Evolutionary conservation across 208 protist species (phyloP).

Genomic region (Crithidia mellificae): DNA sequence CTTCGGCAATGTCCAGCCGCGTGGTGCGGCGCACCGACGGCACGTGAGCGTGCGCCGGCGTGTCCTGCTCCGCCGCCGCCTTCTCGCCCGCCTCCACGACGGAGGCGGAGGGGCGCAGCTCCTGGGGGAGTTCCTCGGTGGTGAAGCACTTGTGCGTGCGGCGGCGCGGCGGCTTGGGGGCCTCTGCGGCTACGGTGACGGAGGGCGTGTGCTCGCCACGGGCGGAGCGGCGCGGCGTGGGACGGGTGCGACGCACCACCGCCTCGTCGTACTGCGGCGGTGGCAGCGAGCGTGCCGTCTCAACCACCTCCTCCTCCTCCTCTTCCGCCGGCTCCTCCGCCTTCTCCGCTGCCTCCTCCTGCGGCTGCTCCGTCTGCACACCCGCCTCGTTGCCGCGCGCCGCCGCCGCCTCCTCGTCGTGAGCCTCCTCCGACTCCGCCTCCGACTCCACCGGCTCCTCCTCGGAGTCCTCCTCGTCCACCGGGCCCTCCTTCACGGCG

Average conservation of each 20-base stretch:
- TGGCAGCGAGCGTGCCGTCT: conserved; percentile 8
- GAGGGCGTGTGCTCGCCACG: neutral
- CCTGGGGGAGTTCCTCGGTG: conserved; percentile 27
- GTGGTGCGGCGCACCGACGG: conserved; percentile 13
- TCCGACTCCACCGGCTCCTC: no score
- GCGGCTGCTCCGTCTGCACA: conserved; percentile 12
- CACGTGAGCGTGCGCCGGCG: conserved; percentile 17
- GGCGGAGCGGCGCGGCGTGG: neutral
- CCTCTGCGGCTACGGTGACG: neutral
- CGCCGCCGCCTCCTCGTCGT: neutral
- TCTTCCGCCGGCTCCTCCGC: no score
- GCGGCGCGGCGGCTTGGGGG: conserved; percentile 6
- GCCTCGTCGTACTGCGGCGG: conserved; percentile 18
- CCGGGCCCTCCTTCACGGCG: conserved; percentile 12
- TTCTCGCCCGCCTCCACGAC: conserved; percentile 6
- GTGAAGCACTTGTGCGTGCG: conserved; percentile 28
- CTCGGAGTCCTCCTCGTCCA: neutral
- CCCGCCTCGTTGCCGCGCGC: conserved; percentile 1
- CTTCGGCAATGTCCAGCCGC: conserved; percentile 13
- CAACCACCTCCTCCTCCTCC: neutral
- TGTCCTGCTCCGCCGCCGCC: neutral
- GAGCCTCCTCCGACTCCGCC: neutral
- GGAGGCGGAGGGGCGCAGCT: conserved; percentile 15
- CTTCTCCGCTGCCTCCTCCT: neutral
- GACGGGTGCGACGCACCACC: conserved; percentile 8